Conservation (phyloP, 441 rosid genomes). For the Aleurites moluccanus region DNA sequence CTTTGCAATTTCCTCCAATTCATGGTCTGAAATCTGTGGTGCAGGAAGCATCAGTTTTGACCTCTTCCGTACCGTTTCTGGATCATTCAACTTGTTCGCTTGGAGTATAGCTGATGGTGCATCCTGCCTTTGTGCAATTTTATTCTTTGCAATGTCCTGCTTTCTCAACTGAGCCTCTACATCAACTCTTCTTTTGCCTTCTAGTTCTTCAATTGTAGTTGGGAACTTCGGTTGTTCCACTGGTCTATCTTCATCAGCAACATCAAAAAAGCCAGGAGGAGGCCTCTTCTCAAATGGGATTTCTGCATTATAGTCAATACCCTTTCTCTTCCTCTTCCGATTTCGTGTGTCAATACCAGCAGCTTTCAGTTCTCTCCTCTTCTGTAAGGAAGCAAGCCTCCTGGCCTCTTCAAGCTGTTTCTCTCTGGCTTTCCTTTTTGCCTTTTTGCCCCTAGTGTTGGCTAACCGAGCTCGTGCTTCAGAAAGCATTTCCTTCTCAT, state of each 20-base stretch:
- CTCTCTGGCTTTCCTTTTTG: constrained; percentile 97
- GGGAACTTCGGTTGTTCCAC: constrained; percentile 84
- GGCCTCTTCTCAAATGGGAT: constrained; percentile 98
- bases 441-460: constrained; percentile 95
- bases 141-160: constrained; percentile 83
- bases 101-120: constrained; percentile 92
- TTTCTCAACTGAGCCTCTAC: constrained; percentile 82
- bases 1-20: constrained; percentile 94
- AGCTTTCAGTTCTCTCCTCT: constrained; percentile 95
- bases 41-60: constrained; percentile 97
- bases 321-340: constrained; percentile 83
- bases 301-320: constrained; percentile 93
- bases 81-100: constrained; percentile 97
- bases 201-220: constrained; percentile 91
- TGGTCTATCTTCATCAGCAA: constrained; percentile 83
- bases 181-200: constrained; percentile 92
- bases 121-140: constrained; percentile 93
- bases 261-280: constrained; percentile 91
- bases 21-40: constrained; percentile 95
- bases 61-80: constrained; percentile 91
- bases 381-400: constrained; percentile 97
- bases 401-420: constrained; percentile 99
- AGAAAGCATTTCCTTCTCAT: constrained; percentile 99
- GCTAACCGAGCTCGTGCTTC: constrained; percentile 98
- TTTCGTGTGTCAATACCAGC: constrained; percentile 89